Conservation (phyloP, 345 rosid genomes). For the Gossypium australe region DNA sequence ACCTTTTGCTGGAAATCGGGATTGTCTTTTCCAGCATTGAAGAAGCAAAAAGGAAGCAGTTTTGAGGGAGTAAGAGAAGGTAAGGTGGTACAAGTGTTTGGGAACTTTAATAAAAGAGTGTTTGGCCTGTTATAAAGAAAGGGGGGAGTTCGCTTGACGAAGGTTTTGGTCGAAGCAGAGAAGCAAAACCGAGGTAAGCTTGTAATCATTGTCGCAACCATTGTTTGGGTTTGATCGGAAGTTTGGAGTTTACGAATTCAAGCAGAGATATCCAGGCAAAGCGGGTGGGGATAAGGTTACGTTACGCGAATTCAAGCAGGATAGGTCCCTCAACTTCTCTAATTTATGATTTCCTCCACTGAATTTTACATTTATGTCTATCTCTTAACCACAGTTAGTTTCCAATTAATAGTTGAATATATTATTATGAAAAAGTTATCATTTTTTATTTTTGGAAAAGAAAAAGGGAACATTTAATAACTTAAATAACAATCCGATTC, state of each 20-base stretch:
- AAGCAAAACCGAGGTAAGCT: slow-evolving; percentile 29
- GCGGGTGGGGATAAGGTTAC: not conserved
- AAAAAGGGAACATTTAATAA: too few relatives aligned
- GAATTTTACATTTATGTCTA: not conserved
- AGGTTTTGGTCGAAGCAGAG: slow-evolving; percentile 17
- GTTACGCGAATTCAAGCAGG: too few relatives aligned
- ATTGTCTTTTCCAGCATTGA: slow-evolving; percentile 46
- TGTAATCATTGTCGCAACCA: slow-evolving; percentile 35
- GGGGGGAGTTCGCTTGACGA: slow-evolving; percentile 14
- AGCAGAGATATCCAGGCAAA: not conserved
- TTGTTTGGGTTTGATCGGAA: not conserved
- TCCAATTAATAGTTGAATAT: not conserved
- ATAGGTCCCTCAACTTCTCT: not conserved
- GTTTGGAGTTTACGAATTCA: not conserved
- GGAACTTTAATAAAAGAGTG: slow-evolving; percentile 16
- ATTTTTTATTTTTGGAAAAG: too few relatives aligned
- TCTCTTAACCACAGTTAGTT: not conserved
- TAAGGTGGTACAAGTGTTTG: not conserved
- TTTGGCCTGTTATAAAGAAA: slow-evolving; percentile 12
- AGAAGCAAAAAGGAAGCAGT: slow-evolving; percentile 31
- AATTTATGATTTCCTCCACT: not conserved
- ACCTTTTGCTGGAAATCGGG: slow-evolving; percentile 29
- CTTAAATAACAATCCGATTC: too few relatives aligned
- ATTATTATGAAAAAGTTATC: too few relatives aligned
- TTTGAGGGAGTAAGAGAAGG: slow-evolving; percentile 17